These are phyloP conservation scores for Wallacemonas sp. DNA, from an alignment of 208 protist genomes.

Conservation along the genomic window DNA sequence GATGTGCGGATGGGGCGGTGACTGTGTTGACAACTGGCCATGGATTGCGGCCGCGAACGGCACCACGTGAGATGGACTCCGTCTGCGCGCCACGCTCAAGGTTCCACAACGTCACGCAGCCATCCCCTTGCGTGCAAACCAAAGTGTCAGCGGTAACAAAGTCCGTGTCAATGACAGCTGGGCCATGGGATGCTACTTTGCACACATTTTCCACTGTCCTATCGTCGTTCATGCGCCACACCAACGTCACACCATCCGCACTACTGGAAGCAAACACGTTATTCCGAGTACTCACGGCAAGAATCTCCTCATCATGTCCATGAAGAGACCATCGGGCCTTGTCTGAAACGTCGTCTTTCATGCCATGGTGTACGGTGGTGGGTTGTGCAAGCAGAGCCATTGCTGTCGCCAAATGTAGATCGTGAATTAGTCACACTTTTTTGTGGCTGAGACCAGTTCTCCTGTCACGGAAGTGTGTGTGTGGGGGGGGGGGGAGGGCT, in stretches of 20 bases:
- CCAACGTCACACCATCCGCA: conserved; percentile 43
- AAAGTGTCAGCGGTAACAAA: conserved; percentile 45
- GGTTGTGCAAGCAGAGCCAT: conserved; percentile 46
- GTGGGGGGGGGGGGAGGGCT: too few relatives aligned
- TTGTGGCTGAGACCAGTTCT: too few relatives aligned
- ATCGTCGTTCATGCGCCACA: conserved; percentile 42
- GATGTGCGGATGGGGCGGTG: conserved; percentile 9
- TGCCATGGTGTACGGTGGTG: conserved; percentile 10
- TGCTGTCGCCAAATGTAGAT: neutral
- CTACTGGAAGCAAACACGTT: conserved; percentile 66
- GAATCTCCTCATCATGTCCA: conserved; percentile 63
- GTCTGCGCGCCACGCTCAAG: conserved; percentile 45
- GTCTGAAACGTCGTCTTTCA: neutral
- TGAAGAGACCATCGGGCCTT: conserved; percentile 47
- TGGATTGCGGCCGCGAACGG: conserved; percentile 32
- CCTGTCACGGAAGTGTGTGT: neutral
- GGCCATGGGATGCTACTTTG: conserved; percentile 52
- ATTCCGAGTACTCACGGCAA: conserved; percentile 31
- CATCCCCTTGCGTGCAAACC: conserved; percentile 71
- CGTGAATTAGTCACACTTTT: too few relatives aligned
- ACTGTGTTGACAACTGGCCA: conserved; percentile 87
- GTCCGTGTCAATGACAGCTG: conserved; percentile 49
- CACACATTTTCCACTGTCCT: conserved; percentile 49
- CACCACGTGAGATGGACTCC: conserved; percentile 30
- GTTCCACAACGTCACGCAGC: conserved; percentile 60